Base-by-base conservation (phyloP, 176 grass and related monocot species). In the Raddia distichophylla region DNA sequence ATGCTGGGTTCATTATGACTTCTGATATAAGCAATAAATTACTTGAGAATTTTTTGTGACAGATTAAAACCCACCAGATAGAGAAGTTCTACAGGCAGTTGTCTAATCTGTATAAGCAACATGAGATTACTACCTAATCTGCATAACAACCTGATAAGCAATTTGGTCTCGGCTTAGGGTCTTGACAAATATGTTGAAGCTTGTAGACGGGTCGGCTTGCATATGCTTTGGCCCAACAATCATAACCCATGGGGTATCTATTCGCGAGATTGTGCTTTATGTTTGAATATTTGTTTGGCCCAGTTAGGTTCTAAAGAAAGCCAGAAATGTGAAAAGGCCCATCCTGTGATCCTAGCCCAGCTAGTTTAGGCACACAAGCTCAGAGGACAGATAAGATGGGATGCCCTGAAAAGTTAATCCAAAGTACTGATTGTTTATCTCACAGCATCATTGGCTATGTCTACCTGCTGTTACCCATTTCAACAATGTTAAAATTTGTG, bases 401-500 rank as follows among this genome's bases (percentile, higher is more conserved):
- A 64, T 74, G 59, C 12, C 69, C 53, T 63, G 58, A 74, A 49
- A 74, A 64, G 19, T 44, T 64, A 65, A 46, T 13, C 56, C 33
- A 53, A 14, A 69, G 8, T 77, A 8, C 48, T 71, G 66, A 62
- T 64, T 71, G 19, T 71, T 54, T 62, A 54, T 61, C 20, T 20
- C n/a, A 47, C 43, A 11, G n/a, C 47, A 82, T 87, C 63, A 62
- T 76, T 77, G 15, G 10, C 5, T 68, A 54, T 75, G 77, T 69
- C 71, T 50, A 74, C 7, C 56, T 71, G 63, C 17, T 60, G 63
- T 35, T 82, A 87, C 64, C 57, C 16, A 62, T 10, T 87, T 64
- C 65, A 87, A 81, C 48, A 75, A 37, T 71, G 64, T 62, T 87
- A 77, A 87, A 66, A 27, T 64, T 56, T 64, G 56, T 69, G 15